Conservation (phyloP, 306 rosid genomes). For the Fragaria vesca region DNA sequence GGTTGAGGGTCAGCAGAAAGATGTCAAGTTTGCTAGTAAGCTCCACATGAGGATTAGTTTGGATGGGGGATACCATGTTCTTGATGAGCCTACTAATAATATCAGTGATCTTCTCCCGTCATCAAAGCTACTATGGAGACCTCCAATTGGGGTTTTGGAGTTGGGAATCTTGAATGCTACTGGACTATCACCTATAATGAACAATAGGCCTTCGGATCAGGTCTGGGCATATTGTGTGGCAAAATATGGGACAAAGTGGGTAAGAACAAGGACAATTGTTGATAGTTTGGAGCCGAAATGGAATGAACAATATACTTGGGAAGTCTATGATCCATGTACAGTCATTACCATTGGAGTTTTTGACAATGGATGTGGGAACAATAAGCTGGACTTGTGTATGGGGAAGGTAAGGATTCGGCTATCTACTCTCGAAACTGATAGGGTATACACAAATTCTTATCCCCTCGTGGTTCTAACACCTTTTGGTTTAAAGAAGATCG, state of each 20-base stretch:
- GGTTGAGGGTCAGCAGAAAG: not conserved
- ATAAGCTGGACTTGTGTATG: constrained; percentile 5
- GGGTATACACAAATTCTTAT: constrained; percentile 23
- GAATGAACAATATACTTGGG: constrained; percentile 37
- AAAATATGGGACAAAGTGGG: constrained; percentile 26
- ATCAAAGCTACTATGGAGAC: constrained; percentile 13
- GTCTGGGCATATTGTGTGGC: constrained; percentile 29
- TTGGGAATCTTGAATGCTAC: constrained; percentile 25
- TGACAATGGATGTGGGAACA: constrained; percentile 8
- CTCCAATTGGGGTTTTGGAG: constrained; percentile 23
- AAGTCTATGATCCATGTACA: constrained; percentile 31
- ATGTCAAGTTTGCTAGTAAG: constrained; percentile 14
- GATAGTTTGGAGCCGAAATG: constrained; percentile 13
- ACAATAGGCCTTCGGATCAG: not conserved
- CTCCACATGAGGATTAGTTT: constrained; percentile 7
- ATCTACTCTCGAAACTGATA: constrained; percentile 18
- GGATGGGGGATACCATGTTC: constrained; percentile 31
- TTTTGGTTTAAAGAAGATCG: constrained; percentile 29
- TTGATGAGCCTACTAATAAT: constrained; percentile 13
- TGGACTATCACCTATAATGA: constrained; percentile 7
- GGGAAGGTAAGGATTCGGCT: constrained; percentile 30
- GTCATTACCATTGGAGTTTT: constrained; percentile 25
- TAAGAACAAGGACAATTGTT: constrained; percentile 19
- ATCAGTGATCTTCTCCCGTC: constrained; percentile 25
- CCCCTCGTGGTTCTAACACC: constrained; percentile 18